Evolutionary conservation across 805 yeast genomes (phyloP), one percentile per base, ranked within the genome.

Genomic region (Maudiozyma serrabonitensis): DNA sequence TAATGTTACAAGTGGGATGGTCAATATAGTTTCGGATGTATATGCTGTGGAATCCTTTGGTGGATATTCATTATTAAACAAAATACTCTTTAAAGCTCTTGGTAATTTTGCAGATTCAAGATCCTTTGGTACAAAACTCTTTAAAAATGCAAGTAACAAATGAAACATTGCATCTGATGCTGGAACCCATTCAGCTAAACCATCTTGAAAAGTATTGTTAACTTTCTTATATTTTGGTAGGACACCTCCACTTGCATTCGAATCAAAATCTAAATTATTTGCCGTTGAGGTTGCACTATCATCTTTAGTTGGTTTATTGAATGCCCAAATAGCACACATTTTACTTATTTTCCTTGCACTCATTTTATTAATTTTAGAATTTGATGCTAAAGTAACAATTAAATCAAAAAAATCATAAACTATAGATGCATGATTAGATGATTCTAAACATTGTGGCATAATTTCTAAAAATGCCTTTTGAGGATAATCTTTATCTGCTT

Each of bases 281-380:
- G 60, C 47, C 59, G 52, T 46, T 23, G 45, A 41, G 25, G 6
- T 15, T 35, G 15, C 15, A n/a, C 18, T 7, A 11, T 53, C 48
- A 1, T 46, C 39, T 3, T 54, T 48, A 16, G 21, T 15, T 26
- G 45, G 52, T 45, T 56, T 58, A 46, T 80, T 76, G 59, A 89
- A 89, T 0, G 95, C 97, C 96, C 96, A 89, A 23, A 87, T 68
- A 7, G 91, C 90, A 39, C 91, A 83, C 80, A 89, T 76, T 55
- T 85, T 82, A 12, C 93, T 75, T 16, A 89, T 75, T 60, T 87
- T 87, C 45, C 89, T 74, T 0, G 93, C 95, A 59, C 86, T 80
- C 73, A 89, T 69, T 59, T 84, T 80, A 59, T 88, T 87, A 41
- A 80, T 78, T 57, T 81, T 84, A 3, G 95, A 80, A 66, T 87